Percentiles rank a stretch among this genome's conserved stretches.
Evolutionary conservation across 352 stramenopile genomes (phyloP).

Genomic region (Pythium aquatile): DNA sequence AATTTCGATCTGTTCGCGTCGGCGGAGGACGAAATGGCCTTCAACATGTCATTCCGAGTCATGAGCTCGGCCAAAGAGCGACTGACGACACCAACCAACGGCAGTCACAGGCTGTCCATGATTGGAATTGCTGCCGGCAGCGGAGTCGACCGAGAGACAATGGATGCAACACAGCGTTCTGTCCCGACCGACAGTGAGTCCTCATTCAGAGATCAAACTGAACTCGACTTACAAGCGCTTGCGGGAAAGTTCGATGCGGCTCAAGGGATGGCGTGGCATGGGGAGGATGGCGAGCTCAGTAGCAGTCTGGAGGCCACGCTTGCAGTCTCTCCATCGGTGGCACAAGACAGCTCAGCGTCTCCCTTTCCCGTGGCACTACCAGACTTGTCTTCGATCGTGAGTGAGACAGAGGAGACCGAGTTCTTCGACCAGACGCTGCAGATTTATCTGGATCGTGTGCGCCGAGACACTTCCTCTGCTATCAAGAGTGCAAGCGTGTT

Average conservation of each 20-base stretch:
- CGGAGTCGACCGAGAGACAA: not conserved
- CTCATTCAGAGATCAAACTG: not conserved
- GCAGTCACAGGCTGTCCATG: slow-evolving; percentile 10
- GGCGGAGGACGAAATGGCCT: slow-evolving; percentile 31
- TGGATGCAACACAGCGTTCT: not conserved
- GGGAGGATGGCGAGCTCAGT: not conserved
- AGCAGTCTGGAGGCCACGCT: not conserved
- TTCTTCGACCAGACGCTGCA: slow-evolving; percentile 29
- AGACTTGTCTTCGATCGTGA: slow-evolving; percentile 17
- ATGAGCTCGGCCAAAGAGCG: slow-evolving; percentile 32
- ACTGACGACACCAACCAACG: not conserved
- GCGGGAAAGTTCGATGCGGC: not conserved
- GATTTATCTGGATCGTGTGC: slow-evolving; percentile 25
- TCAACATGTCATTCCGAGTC: slow-evolving; percentile 35
- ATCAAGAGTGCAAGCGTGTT: not conserved
- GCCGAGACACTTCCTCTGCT: slow-evolving; percentile 14
- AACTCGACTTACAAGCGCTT: not conserved
- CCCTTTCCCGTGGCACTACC: not conserved
- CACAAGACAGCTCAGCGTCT: too few relatives aligned
- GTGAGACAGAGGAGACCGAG: slow-evolving; percentile 16
- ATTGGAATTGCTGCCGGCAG: slow-evolving; percentile 9
- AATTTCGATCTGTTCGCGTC: slow-evolving; percentile 29
- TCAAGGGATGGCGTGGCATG: not conserved
- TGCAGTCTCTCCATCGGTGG: not conserved
- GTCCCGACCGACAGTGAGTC: not conserved